phyloP scores from a whole-genome alignment of 106 monocot genomes.

The Hemerocallis citrina region DNA sequence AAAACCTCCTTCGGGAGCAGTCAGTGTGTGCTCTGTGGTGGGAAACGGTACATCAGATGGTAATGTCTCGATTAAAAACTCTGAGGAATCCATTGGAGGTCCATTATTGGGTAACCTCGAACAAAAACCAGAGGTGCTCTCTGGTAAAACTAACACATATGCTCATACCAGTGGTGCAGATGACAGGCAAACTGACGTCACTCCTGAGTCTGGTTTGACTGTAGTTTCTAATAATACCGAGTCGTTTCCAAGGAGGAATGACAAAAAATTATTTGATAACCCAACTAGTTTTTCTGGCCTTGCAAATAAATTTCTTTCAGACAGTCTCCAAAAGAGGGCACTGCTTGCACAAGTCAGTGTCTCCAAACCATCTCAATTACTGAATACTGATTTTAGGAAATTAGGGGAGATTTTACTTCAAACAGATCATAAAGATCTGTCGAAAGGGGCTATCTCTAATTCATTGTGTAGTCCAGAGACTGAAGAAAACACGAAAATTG shows the following conservation, averaged over 20 bases:
- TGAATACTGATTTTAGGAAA: constrained; percentile 6
- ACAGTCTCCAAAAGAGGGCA: constrained; percentile 45
- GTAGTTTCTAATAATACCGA: constrained; percentile 4
- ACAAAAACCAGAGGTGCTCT: constrained; percentile 1
- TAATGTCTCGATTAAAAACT: neutral
- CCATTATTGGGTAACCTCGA: constrained; percentile 4
- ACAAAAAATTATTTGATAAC: constrained; percentile 13
- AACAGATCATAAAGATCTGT: constrained; percentile 9
- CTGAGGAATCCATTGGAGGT: neutral
- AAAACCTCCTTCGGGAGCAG: constrained; percentile 45
- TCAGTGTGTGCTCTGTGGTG: neutral
- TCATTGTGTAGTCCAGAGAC: constrained; percentile 6
- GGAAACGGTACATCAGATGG: neutral
- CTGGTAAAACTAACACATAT: neutral
- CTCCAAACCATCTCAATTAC: constrained; percentile 3
- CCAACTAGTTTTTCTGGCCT: constrained; percentile 53
- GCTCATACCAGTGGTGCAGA: neutral
- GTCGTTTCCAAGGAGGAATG: constrained; percentile 4
- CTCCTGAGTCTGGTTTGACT: neutral
- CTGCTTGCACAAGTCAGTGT: constrained; percentile 10
- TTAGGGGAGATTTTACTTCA: constrained; percentile 16
- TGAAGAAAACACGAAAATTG: constrained; percentile 12
- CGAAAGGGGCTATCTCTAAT: constrained; percentile 12
- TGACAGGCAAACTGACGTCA: neutral
- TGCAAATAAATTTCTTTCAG: constrained; percentile 53